Base-by-base conservation (phyloP, 148 eudicot species). In the Heliosperma pusillum region DNA sequence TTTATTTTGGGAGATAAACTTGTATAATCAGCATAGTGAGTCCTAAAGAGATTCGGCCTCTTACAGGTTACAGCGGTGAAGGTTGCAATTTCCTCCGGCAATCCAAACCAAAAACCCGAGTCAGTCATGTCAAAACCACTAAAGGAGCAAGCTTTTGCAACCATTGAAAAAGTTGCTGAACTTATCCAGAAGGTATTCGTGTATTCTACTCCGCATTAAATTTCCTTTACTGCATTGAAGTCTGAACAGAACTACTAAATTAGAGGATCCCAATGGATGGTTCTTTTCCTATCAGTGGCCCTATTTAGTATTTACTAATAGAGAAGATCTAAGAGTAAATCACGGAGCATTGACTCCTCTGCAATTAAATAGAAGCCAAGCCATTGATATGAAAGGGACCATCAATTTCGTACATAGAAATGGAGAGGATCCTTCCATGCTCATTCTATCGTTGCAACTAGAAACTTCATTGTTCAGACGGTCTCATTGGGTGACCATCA, bases 131-230 rank as follows among this genome's bases (percentile, higher is more conserved):
- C 83, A 74, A 92, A 83, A 77, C 99, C 99, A 25, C 91, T 95
- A 33, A 92, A 90, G 80, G 97, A 90, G 87, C 99, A 95, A 76
- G 97, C 96, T 76, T 95, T 95, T 86, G 96, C 99, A 70, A 81
- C 90, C 59, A 89, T 97, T 30, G 97, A 92, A 72, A 95, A 90
- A 79, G 94, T 95, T 82, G 86, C 89, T 77, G 97, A 92, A 83
- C 84, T 95, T 76, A 87, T 87, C 76, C 88, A 87, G 72, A 95
- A 90, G 97, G 99, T 95, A 83, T 17, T 60, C 16, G 30, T 40
- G 10, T 75, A 9, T 20, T 44, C 20, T 56, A 24, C 19, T 40
- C 19, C 55, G 17, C 16, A 50, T 50, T 45, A 53, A 25, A 0
- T 50, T 40, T n/a, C 26, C n/a, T 65, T 11, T 5, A 29, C 59